Conservation (phyloP, 139 green algal species). For the Chlorella sp. region DNA sequence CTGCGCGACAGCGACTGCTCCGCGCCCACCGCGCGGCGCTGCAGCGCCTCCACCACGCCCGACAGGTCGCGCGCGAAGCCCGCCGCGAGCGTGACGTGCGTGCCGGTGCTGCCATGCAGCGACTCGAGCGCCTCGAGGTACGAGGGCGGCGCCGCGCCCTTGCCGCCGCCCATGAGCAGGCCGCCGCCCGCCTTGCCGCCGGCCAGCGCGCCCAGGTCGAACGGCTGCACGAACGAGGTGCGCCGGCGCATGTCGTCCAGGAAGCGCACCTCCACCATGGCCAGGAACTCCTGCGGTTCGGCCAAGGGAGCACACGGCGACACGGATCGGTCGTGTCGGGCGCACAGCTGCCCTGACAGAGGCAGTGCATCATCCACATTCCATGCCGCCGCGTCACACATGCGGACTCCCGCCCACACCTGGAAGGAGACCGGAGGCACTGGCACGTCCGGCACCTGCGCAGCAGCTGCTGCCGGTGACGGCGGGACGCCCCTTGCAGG, state of each 20-base stretch:
- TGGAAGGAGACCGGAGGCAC: neutral
- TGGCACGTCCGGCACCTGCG: no score
- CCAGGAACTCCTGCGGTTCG: conserved; percentile 54
- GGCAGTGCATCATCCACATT: no score
- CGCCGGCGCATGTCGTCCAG: conserved; percentile 71
- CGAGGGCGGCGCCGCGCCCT: neutral
- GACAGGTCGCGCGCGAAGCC: conserved; percentile 8
- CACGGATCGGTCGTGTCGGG: neutral
- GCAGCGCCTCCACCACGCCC: conserved; percentile 8
- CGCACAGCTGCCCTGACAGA: neutral
- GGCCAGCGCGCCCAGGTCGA: neutral
- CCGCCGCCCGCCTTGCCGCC: no score
- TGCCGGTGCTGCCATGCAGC: neutral
- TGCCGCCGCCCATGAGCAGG: neutral
- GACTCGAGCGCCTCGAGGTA: neutral
- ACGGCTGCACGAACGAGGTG: conserved; percentile 46
- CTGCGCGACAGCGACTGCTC: conserved; percentile 38
- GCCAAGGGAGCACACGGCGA: neutral
- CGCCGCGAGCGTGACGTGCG: neutral
- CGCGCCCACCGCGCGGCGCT: conserved; percentile 17
- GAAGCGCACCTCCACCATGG: conserved; percentile 67
- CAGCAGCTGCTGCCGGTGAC: no score
- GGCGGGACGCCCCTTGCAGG: no score
- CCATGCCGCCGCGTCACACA: no score
- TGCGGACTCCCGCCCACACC: neutral